phyloP scores from a whole-genome alignment of 1,284 basidiomycete genomes.

The Ustilago sp. region DNA sequence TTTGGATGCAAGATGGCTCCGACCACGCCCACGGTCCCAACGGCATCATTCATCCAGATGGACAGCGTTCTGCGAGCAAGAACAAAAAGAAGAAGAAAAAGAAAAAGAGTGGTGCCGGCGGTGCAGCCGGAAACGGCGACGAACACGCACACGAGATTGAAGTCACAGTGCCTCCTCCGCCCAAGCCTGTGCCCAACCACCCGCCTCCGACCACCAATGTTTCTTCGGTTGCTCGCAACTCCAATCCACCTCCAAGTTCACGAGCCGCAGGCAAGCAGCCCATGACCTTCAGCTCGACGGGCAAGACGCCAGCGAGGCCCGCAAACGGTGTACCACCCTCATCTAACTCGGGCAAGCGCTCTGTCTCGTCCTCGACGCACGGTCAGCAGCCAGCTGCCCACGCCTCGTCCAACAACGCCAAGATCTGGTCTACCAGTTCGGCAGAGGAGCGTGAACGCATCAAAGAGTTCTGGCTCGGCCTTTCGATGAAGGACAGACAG shows the following conservation, averaged over 20 bases:
- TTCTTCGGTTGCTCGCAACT: slow-evolving; percentile 67
- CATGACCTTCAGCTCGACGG: slow-evolving; percentile 72
- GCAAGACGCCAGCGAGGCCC: slow-evolving; percentile 65
- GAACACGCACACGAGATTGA: slow-evolving; percentile 67
- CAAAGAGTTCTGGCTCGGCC: slow-evolving; percentile 94
- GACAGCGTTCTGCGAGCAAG: slow-evolving; percentile 41
- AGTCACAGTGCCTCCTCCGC: slow-evolving; percentile 65
- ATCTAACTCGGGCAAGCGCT: slow-evolving; percentile 72
- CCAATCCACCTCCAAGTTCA: slow-evolving; percentile 73
- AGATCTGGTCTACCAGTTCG: slow-evolving; percentile 78
- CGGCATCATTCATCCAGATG: slow-evolving; percentile 28
- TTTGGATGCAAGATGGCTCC: slow-evolving; percentile 44
- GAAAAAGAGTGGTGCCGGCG: slow-evolving; percentile 58
- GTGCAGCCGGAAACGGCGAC: slow-evolving; percentile 69
- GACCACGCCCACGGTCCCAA: slow-evolving; percentile 36
- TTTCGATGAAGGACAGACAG: slow-evolving; percentile 87
- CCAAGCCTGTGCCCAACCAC: slow-evolving; percentile 64
- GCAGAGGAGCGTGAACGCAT: slow-evolving; percentile 93
- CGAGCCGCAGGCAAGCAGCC: slow-evolving; percentile 82
- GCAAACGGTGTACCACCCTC: slow-evolving; percentile 65
- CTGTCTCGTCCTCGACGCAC: slow-evolving; percentile 70
- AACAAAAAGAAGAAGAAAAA: slow-evolving; percentile 74
- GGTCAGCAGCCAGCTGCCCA: slow-evolving; percentile 35
- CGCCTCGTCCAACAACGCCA: slow-evolving; percentile 34
- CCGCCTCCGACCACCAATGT: slow-evolving; percentile 67